phyloP scores from a whole-genome alignment of 345 rosid species.

The Erodium maritimum region DNA sequence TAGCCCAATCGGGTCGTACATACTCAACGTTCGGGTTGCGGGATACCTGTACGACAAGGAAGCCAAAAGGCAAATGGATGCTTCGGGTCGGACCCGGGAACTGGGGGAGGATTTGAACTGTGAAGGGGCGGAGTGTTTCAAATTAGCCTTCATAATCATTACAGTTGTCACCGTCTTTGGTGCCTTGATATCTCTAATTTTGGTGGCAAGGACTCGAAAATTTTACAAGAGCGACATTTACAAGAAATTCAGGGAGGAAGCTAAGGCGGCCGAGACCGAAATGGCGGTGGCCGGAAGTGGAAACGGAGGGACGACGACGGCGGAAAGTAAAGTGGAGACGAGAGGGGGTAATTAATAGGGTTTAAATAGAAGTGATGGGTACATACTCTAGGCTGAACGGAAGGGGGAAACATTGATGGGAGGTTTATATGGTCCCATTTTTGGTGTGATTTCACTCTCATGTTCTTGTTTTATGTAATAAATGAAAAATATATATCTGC shows the following conservation, averaged over 20 bases:
- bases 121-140: slow-evolving; percentile 41
- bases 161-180: slow-evolving; percentile 43
- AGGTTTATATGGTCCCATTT: too few species aligned
- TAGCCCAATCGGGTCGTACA: slow-evolving; percentile 49
- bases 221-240: slow-evolving; percentile 57
- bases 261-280: slow-evolving; percentile 23
- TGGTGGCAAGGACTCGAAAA: slow-evolving; percentile 46
- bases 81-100: slow-evolving; percentile 15
- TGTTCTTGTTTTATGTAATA: too few species aligned
- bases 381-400: too few species aligned
- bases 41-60: slow-evolving; percentile 51
- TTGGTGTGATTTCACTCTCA: too few species aligned
- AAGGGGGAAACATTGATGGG: too few species aligned
- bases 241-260: slow-evolving; percentile 42
- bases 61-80: slow-evolving; percentile 36
- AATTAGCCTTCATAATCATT: slow-evolving; percentile 41
- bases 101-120: slow-evolving; percentile 26
- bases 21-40: slow-evolving; percentile 39
- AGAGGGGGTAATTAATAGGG: neutral
- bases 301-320: neutral
- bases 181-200: slow-evolving; percentile 28
- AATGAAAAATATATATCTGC: too few species aligned
- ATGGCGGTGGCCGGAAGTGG: slow-evolving; percentile 15
- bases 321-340: neutral
- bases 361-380: too few species aligned